Evolutionary conservation across 73 alveolate genomes (phyloP).

Genomic region (Halteria grandinella): DNA sequence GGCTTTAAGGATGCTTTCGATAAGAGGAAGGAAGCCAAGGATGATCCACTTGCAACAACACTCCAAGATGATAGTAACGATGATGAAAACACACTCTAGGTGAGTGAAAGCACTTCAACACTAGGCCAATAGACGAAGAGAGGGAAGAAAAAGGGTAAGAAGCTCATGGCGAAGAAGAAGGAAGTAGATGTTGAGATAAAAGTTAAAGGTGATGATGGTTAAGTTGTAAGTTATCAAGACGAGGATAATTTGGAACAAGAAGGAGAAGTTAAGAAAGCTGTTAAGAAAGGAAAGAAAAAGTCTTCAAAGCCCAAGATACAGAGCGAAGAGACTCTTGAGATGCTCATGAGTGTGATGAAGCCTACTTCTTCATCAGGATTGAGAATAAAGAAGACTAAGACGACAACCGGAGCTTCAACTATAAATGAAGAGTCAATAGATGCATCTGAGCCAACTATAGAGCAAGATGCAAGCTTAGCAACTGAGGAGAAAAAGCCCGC

Average conservation of each 20-base stretch:
- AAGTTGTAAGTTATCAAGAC: slow-evolving; percentile 5
- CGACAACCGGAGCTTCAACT: neutral
- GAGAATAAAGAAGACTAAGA: neutral
- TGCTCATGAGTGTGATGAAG: slow-evolving; percentile 33
- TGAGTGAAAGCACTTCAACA: neutral
- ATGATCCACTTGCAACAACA: neutral
- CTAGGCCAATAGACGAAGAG: neutral
- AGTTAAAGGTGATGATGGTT: slow-evolving; percentile 47
- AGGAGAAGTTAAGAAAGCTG: slow-evolving; percentile 16
- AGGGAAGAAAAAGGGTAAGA: neutral
- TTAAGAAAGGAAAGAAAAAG: neutral
- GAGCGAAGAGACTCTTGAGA: slow-evolving; percentile 45
- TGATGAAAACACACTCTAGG: neutral
- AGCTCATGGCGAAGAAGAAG: neutral
- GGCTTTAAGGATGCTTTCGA: slow-evolving; percentile 7
- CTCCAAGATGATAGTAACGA: neutral
- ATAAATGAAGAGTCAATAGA: too few species aligned
- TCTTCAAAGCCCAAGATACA: neutral
- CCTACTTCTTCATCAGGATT: too few species aligned
- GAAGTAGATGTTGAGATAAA: slow-evolving; percentile 36
- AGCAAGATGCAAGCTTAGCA: neutral
- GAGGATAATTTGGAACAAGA: slow-evolving; percentile 13
- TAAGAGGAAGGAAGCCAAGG: slow-evolving; percentile 2
- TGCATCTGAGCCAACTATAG: too few species aligned
- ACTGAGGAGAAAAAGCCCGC: neutral